A percentile compares a stretch with the other conserved stretches of the same genome.
These are phyloP conservation scores for Haberlea rhodopensis DNA, from an alignment of 257 asterid species.

Conservation along the genomic window DNA sequence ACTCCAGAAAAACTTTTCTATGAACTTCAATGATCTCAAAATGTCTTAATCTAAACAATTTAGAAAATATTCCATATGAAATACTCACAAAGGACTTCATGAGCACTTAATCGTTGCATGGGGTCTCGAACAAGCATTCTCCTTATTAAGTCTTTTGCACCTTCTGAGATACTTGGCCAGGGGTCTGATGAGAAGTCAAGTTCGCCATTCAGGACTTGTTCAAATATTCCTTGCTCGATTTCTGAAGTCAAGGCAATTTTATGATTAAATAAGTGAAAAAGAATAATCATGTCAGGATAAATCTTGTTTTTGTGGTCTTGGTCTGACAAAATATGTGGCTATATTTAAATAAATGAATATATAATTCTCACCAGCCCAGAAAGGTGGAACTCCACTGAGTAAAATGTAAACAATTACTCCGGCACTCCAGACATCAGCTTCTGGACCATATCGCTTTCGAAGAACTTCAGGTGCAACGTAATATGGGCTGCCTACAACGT, in stretches of 20 bases:
- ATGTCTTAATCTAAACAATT: not conserved
- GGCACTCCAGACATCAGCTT: conserved; percentile 98
- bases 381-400: conserved; percentile 96
- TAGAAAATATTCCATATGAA: not conserved
- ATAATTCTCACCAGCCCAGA: conserved; percentile 82
- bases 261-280: not conserved
- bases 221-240: conserved; percentile 85
- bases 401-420: conserved; percentile 92
- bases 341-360: not conserved
- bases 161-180: conserved; percentile 89
- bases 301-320: conserved; percentile 5
- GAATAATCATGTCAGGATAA: not conserved
- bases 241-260: conserved; percentile 37
- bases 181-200: conserved; percentile 90
- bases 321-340: not conserved
- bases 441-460: conserved; percentile 79
- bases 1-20: not conserved
- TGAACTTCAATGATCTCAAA: not conserved
- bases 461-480: conserved; percentile 98
- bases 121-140: conserved; percentile 93
- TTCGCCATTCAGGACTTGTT: conserved; percentile 90
- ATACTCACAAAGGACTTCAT: conserved; percentile 87
- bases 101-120: conserved; percentile 77
- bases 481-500: conserved; percentile 96
- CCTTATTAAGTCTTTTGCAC: conserved; percentile 85